Evolutionary conservation across 352 stramenopile genomes (phyloP).

Genomic region (Phytophthora litchii): DNA sequence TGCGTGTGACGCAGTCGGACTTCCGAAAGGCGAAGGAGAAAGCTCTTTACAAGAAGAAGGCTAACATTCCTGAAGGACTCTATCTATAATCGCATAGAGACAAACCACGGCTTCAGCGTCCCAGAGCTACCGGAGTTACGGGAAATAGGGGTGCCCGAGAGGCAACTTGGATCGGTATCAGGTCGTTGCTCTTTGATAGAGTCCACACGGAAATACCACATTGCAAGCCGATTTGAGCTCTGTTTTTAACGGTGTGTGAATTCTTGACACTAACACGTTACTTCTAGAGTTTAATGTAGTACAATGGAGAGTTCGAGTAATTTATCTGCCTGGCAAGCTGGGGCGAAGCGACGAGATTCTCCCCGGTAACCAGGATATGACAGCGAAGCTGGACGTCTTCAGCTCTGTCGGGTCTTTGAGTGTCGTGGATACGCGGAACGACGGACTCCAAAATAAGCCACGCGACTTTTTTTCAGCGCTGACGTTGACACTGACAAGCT

Average conservation of each 20-base stretch:
- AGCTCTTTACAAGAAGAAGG: slow-evolving; percentile 99
- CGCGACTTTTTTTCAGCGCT: slow-evolving; percentile 21
- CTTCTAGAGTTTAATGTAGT: slow-evolving; percentile 21
- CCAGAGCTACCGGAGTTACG: slow-evolving; percentile 8
- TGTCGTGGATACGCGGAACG: slow-evolving; percentile 19
- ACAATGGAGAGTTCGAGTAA: slow-evolving; percentile 1
- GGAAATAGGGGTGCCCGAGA: background rate
- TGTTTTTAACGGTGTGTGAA: slow-evolving; percentile 17
- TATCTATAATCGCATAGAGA: slow-evolving; percentile 93
- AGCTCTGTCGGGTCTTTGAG: slow-evolving; percentile 20
- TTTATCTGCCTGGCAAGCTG: slow-evolving; percentile 27
- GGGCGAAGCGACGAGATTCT: slow-evolving; percentile 33
- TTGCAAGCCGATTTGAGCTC: slow-evolving; percentile 34
- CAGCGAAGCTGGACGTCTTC: slow-evolving; percentile 29
- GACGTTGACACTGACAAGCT: slow-evolving; percentile 26
- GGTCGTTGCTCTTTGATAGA: slow-evolving; percentile 24
- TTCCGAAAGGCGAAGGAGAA: slow-evolving; percentile 99
- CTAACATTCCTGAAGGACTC: slow-evolving; percentile 99
- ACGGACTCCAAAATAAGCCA: slow-evolving; percentile 20
- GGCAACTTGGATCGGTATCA: background rate
- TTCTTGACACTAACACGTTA: slow-evolving; percentile 28
- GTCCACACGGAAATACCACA: slow-evolving; percentile 25
- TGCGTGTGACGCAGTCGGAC: slow-evolving; percentile 99
- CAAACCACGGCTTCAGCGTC: slow-evolving; percentile 11
- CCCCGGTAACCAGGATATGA: slow-evolving; percentile 45